Conservation (phyloP, 228 moss, liverwort and hornwort genomes). For the Sphagnum fallax region DNA sequence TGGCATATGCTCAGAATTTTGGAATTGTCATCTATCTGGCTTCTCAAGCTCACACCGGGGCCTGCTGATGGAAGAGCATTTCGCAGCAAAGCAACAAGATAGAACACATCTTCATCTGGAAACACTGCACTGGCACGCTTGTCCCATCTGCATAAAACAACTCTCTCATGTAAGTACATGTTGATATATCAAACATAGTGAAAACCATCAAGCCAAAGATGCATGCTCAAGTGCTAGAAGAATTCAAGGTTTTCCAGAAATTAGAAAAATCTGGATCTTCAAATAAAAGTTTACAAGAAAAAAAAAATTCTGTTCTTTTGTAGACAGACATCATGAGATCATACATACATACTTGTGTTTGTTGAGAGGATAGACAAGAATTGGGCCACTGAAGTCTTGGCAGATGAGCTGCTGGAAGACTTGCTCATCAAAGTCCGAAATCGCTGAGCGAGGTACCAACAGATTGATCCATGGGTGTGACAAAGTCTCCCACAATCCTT, state of each 20-base stretch:
- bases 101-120: constrained; percentile 74
- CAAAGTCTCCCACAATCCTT: constrained; percentile 56
- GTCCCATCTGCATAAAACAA: constrained; percentile 49
- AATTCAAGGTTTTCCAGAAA: background rate
- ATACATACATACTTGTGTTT: constrained; percentile 43
- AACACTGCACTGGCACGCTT: constrained; percentile 44
- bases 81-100: constrained; percentile 70
- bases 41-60: constrained; percentile 18
- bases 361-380: constrained; percentile 69
- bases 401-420: constrained; percentile 51
- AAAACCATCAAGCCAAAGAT: background rate
- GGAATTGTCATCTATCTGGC: constrained; percentile 42
- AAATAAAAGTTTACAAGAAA: background rate
- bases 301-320: no score
- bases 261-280: background rate
- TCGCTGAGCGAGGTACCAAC: constrained; percentile 61
- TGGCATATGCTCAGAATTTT: constrained; percentile 31
- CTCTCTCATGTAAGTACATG: background rate
- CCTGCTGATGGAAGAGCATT: constrained; percentile 43
- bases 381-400: constrained; percentile 52
- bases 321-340: no score
- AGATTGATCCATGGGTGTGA: constrained; percentile 83
- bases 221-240: no score
- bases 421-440: constrained; percentile 45
- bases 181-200: background rate